Conservation (phyloP, 2,329 filamentous ascomycete genomes). For the Aspergillus phoenicis region DNA sequence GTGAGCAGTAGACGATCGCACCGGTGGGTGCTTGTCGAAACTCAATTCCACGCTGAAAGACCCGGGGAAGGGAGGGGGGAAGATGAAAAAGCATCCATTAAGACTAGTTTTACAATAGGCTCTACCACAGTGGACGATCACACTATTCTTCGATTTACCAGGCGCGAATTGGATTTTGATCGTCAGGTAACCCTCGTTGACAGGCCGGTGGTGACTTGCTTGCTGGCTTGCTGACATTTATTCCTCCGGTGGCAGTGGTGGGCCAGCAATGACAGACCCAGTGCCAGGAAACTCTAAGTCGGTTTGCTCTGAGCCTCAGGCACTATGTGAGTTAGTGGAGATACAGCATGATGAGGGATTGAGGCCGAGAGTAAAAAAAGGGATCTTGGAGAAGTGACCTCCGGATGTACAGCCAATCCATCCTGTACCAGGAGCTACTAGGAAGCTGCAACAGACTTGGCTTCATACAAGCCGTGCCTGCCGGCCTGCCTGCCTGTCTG, state of each 20-base stretch:
- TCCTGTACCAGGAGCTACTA: not conserved
- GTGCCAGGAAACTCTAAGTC: not conserved
- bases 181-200: constrained; percentile 1
- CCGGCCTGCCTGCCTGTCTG: not conserved
- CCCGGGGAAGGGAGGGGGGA: not conserved
- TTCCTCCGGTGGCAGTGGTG: constrained; percentile 9
- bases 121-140: not conserved
- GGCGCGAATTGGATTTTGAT: not conserved
- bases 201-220: not conserved
- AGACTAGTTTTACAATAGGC: not conserved
- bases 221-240: not conserved
- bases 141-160: not conserved
- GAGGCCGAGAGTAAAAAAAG: no score
- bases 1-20: constrained; percentile 31
- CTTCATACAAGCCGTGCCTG: no score
- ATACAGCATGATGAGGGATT: not conserved
- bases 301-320: not conserved
- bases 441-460: not conserved
- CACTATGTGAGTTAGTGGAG: not conserved
- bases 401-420: not conserved
- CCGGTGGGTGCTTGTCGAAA: constrained; percentile 39
- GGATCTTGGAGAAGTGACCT: not conserved
- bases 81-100: not conserved
- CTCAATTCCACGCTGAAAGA: constrained; percentile 30
- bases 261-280: not conserved